These are phyloP conservation scores for Debaryomyces prosopidis DNA, from an alignment of 805 yeast genomes.

Conservation along the genomic window DNA sequence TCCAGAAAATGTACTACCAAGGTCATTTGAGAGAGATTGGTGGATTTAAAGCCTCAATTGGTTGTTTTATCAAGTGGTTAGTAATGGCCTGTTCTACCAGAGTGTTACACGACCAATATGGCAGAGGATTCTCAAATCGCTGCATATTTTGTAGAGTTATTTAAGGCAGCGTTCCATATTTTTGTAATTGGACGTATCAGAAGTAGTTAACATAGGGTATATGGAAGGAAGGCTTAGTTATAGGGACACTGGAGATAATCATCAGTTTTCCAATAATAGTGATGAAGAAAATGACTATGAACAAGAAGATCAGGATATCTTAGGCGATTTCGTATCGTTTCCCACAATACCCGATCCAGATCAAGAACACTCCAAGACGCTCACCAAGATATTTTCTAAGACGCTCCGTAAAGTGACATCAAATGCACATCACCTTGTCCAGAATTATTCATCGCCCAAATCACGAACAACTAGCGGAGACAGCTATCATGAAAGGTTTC, in stretches of 20 bases:
- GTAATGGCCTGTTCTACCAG: too few relatives aligned
- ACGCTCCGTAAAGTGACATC: conserved; percentile 43
- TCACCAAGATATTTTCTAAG: conserved; percentile 35
- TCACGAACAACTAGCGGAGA: not conserved
- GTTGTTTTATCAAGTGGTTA: too few relatives aligned
- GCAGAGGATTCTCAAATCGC: not conserved
- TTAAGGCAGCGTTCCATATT: not conserved
- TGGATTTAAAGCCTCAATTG: too few relatives aligned
- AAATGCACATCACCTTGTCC: conserved; percentile 41
- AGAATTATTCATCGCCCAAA: conserved; percentile 15
- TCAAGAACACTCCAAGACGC: conserved; percentile 29
- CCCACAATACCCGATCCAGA: conserved; percentile 47
- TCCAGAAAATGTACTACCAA: too few relatives aligned
- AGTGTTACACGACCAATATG: not conserved
- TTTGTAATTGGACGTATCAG: not conserved
- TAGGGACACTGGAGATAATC: not conserved
- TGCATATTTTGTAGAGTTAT: not conserved
- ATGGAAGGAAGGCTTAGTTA: not conserved
- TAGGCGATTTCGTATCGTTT: conserved; percentile 39
- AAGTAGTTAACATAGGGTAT: not conserved
- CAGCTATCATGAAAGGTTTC: conserved; percentile 1
- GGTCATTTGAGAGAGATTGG: too few relatives aligned
- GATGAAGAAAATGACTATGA: conserved; percentile 11
- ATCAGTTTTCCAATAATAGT: conserved; percentile 11
- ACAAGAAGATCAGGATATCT: not conserved